Base-by-base conservation (phyloP, 177 flowering plant genomes). In the Vitis hybrid region DNA sequence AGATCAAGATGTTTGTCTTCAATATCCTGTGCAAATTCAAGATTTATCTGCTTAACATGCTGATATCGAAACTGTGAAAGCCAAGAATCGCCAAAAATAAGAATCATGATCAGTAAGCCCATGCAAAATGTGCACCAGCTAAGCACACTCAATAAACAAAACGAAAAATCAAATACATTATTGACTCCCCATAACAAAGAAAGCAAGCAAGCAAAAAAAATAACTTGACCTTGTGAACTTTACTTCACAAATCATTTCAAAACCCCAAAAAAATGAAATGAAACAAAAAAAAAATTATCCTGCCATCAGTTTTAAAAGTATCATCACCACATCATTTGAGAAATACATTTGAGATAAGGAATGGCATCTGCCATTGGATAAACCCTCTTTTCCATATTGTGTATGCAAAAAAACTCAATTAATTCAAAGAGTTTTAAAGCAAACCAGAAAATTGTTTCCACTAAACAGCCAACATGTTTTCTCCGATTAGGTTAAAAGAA, bases 11-110 rank as follows among this genome's bases (percentile, higher is more conserved):
- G 90, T 62, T 65, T 80, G 80, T 94, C 97, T 71, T 92, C 97
- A 75, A 94, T 71, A 80, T 76, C 93, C 76, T 84, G 97, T 13
- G 92, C 91, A 72, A 94, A 94, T 76, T 92, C 97, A 58, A 94
- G 94, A 75, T 77, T 87, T 67, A 94, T 83, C 65, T 81, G 80
- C 71, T 83, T 86, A 64, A 92, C 75, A 68, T 84, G 76, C 52
- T 22, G 77, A 82, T 89, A 94, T 74, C 97, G 87, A 0, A 85
- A 53, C 98, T 94, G 85, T 73, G 75, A 76, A 52, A 71, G 13
- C 12, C 21, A 77, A 33, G 45, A 33, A 33, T 33, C 6, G 7
- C 45, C 45, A 33, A 33, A 33, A 33, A 33, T 33, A 6, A 33
- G 6, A 33, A 33, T 4, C 45, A 33, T 33, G 45, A 0, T 33